Evolutionary conservation across 192 early-diverging fungal species (phyloP).

Genomic region (Ramicandelaber brevisporus): DNA sequence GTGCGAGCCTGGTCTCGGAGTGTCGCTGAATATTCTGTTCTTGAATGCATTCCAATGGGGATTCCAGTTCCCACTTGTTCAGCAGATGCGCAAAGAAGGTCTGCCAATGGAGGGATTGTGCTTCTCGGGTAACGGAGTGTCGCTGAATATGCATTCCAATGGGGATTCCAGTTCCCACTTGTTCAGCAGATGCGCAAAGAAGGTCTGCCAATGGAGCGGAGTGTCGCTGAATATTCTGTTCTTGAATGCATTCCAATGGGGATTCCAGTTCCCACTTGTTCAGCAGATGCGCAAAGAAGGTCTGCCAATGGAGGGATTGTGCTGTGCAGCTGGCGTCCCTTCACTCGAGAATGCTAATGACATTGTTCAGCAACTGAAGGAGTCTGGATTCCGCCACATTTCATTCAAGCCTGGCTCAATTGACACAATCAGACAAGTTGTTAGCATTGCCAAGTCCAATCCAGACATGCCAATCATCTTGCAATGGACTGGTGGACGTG

Average conservation of each 20-base stretch:
- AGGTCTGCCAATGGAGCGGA: conserved; percentile 68
- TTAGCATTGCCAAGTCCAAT: conserved; percentile 57
- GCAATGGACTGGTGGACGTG: conserved; percentile 94
- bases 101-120: conserved; percentile 76
- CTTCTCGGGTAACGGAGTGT: too few relatives aligned
- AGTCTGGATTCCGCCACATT: conserved; percentile 53
- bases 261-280: conserved; percentile 70
- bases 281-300: conserved; percentile 56
- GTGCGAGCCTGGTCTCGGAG: conserved; percentile 54
- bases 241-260: conserved; percentile 56
- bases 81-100: conserved; percentile 54
- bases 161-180: conserved; percentile 49
- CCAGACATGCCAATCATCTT: conserved; percentile 66
- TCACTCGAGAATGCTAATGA: conserved; percentile 61
- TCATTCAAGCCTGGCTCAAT: conserved; percentile 63
- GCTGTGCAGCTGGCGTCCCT: conserved; percentile 81
- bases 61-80: conserved; percentile 49
- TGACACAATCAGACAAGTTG: conserved; percentile 57
- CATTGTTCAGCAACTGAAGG: conserved; percentile 42
- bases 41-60: conserved; percentile 78
- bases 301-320: conserved; percentile 71
- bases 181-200: conserved; percentile 50
- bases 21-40: conserved; percentile 81
- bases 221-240: conserved; percentile 45
- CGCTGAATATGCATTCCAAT: too few relatives aligned